Evolutionary conservation across 2,329 filamentous ascomycete genomes (phyloP).

Genomic region (Hysterium pulicare): DNA sequence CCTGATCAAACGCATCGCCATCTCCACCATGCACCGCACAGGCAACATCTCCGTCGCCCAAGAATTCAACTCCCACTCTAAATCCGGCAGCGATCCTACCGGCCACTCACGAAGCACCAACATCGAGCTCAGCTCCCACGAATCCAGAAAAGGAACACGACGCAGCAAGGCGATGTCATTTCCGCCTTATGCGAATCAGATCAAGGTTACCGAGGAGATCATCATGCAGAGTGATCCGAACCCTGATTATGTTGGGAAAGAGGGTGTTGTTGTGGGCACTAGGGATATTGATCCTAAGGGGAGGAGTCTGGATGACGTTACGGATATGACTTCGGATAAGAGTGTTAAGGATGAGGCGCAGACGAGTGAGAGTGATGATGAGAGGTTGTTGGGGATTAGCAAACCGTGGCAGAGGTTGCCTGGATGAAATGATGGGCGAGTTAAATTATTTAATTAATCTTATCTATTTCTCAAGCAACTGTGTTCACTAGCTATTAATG

Average conservation of each 20-base stretch:
- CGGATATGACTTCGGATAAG: neutral
- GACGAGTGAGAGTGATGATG: neutral
- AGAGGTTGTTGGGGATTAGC: neutral
- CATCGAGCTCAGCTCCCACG: neutral
- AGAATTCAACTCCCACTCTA: neutral
- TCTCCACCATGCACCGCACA: neutral
- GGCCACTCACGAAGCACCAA: neutral
- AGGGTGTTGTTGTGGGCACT: neutral
- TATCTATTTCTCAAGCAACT: too few relatives aligned
- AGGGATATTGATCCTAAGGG: neutral
- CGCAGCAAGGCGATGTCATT: neutral
- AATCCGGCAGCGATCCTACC: neutral
- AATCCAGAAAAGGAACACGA: neutral
- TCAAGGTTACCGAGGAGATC: neutral
- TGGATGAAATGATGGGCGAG: slow-evolving; percentile 1
- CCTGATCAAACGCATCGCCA: slow-evolving; percentile 26
- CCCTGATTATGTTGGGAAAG: neutral
- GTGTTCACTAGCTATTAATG: too few relatives aligned
- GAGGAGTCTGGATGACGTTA: neutral
- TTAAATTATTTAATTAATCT: too few relatives aligned
- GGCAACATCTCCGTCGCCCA: neutral
- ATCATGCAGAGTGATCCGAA: neutral
- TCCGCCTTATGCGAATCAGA: neutral
- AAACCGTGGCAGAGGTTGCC: neutral
- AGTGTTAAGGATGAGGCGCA: neutral